phyloP scores from a whole-genome alignment of 75 land plant genomes.

The Selaginella tamariscina region DNA sequence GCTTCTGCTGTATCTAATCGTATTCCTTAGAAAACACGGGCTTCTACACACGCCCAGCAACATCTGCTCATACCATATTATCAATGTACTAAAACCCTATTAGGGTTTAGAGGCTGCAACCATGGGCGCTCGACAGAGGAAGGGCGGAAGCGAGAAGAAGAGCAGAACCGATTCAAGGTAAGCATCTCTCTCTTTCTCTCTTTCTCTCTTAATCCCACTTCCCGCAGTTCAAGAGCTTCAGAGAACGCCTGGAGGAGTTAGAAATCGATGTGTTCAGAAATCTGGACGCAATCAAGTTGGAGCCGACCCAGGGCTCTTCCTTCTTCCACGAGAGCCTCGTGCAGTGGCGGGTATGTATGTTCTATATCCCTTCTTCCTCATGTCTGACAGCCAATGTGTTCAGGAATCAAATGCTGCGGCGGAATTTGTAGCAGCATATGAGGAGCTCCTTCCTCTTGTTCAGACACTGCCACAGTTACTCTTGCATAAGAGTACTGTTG shows the following conservation, averaged over 20 bases:
- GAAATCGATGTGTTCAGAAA: conserved; percentile 70
- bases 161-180: conserved; percentile 3
- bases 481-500: conserved; percentile 58
- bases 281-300: conserved; percentile 48
- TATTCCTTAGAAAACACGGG: no score
- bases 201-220: background rate
- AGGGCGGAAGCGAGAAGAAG: no score
- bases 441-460: conserved; percentile 61
- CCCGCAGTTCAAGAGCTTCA: conserved; percentile 64
- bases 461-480: conserved; percentile 78
- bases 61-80: no score
- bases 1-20: no score
- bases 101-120: no score
- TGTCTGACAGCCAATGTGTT: no score
- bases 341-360: conserved; percentile 55
- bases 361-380: no score
- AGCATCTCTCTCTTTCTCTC: background rate
- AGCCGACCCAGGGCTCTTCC: conserved; percentile 60
- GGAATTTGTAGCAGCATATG: conserved; percentile 73
- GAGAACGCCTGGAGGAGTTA: conserved; percentile 53
- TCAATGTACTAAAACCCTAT: no score
- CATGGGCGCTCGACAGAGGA: no score
- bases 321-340: conserved; percentile 66
- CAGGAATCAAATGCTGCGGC: conserved; percentile 90
- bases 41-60: no score